Evolutionary conservation across 2,329 filamentous ascomycete species (phyloP).

Genomic region (Allantophomopsis lycopodina): DNA sequence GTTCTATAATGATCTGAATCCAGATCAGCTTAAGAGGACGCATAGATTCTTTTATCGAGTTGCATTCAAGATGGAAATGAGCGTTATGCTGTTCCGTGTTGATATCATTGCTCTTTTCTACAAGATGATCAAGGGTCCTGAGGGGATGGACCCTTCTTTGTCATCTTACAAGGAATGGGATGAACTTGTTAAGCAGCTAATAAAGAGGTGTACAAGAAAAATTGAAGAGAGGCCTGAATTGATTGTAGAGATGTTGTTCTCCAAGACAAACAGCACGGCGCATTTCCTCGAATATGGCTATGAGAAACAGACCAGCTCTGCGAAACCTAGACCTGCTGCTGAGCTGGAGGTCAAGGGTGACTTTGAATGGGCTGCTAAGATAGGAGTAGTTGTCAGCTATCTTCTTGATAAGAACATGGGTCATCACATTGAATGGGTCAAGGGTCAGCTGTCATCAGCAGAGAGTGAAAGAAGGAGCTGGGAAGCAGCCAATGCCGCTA

Average conservation of each 20-base stretch:
- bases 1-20: constrained; percentile 68
- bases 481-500: constrained; percentile 56
- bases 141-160: constrained; percentile 54
- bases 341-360: constrained; percentile 72
- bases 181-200: constrained; percentile 71
- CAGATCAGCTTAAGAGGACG: constrained; percentile 73
- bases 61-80: constrained; percentile 89
- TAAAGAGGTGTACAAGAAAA: constrained; percentile 72
- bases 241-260: constrained; percentile 86
- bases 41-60: constrained; percentile 91
- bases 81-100: constrained; percentile 75
- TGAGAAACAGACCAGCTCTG: constrained; percentile 59
- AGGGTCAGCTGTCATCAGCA: constrained; percentile 53
- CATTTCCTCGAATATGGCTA: constrained; percentile 86
- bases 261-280: constrained; percentile 71
- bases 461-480: constrained; percentile 63
- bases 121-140: constrained; percentile 81
- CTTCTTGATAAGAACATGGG: constrained; percentile 68
- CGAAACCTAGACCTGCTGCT: constrained; percentile 56
- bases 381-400: constrained; percentile 68
- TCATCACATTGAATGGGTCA: constrained; percentile 72
- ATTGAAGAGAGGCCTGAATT: constrained; percentile 75
- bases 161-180: constrained; percentile 80
- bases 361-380: constrained; percentile 47
- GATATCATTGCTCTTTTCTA: constrained; percentile 85